Percentiles rank a stretch among this genome's conserved stretches.
These are phyloP conservation scores for Pythium vanterpoolii DNA, from an alignment of 352 stramenopile species.

Conservation along the genomic window DNA sequence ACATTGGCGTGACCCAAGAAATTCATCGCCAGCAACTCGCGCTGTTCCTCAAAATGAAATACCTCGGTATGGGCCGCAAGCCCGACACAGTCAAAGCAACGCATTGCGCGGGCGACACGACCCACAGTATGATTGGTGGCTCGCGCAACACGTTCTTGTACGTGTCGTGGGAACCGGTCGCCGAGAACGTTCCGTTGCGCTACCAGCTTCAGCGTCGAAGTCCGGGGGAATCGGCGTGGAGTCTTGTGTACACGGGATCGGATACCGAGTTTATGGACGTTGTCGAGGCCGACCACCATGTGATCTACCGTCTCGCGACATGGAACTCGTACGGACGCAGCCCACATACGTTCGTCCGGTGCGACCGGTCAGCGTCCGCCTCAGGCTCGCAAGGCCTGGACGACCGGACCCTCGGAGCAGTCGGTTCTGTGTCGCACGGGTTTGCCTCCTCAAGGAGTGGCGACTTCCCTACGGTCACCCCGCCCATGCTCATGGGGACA, in stretches of 20 bases:
- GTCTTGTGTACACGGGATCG: slow-evolving; percentile 50
- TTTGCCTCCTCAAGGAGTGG: neutral
- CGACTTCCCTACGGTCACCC: neutral
- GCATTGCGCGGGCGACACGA: slow-evolving; percentile 31
- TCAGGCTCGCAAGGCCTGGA: neutral
- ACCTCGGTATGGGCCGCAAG: slow-evolving; percentile 73
- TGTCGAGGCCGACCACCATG: slow-evolving; percentile 43
- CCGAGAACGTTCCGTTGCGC: slow-evolving; percentile 40
- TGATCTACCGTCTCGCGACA: slow-evolving; percentile 72
- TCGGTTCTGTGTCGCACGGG: neutral
- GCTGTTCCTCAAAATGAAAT: slow-evolving; percentile 83
- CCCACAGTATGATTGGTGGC: slow-evolving; percentile 9
- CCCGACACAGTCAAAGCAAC: slow-evolving; percentile 40
- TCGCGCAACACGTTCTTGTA: slow-evolving; percentile 37
- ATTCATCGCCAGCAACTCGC: slow-evolving; percentile 78
- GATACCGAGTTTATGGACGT: slow-evolving; percentile 76
- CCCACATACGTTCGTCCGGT: slow-evolving; percentile 52
- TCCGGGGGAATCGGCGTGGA: slow-evolving; percentile 56
- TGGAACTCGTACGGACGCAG: slow-evolving; percentile 85
- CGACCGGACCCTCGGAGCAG: neutral
- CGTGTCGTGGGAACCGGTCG: slow-evolving; percentile 50
- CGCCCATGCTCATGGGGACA: neutral
- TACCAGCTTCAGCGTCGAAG: slow-evolving; percentile 72
- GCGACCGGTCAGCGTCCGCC: slow-evolving; percentile 20
- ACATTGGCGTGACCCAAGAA: slow-evolving; percentile 67